Percentiles rank a stretch among this genome's conserved stretches.
These are phyloP conservation scores for Solanum lycopersicoides DNA, from an alignment of 257 asterid genomes.

Conservation along the genomic window DNA sequence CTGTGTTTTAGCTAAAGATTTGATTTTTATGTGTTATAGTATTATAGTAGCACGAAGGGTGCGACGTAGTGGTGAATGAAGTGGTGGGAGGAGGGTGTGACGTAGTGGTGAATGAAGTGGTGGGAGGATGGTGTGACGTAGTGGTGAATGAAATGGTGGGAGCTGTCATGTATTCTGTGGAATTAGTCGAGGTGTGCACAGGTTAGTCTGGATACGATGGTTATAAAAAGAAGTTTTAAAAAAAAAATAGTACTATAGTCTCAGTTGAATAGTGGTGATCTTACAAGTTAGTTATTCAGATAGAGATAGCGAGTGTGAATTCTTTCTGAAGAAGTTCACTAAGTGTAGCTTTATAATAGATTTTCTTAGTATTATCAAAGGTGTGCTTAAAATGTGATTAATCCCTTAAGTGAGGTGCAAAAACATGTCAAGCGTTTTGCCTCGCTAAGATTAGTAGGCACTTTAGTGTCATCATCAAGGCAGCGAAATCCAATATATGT, in stretches of 20 bases:
- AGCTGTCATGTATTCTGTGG: neutral
- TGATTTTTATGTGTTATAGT: neutral
- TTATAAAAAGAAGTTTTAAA: no score
- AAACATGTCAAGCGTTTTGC: neutral
- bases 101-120: no score
- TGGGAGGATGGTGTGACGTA: neutral
- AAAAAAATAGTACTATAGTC: neutral
- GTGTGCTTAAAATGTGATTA: neutral
- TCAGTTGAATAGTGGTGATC: neutral
- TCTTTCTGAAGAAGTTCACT: neutral
- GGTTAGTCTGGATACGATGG: neutral
- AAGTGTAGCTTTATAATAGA: neutral
- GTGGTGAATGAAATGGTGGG: neutral
- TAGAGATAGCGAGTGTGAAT: neutral
- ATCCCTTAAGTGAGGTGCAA: neutral
- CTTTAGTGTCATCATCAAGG: neutral
- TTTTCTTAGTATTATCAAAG: neutral
- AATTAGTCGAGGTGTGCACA: neutral
- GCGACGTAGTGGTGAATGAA: neutral
- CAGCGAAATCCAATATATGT: neutral
- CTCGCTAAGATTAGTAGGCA: neutral
- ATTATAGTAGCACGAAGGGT: neutral
- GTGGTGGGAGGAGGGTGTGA: neutral
- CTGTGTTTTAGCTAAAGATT: neutral
- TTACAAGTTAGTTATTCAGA: neutral